Conservation (phyloP, 306 rosid species). For the Cajanus cajan region DNA sequence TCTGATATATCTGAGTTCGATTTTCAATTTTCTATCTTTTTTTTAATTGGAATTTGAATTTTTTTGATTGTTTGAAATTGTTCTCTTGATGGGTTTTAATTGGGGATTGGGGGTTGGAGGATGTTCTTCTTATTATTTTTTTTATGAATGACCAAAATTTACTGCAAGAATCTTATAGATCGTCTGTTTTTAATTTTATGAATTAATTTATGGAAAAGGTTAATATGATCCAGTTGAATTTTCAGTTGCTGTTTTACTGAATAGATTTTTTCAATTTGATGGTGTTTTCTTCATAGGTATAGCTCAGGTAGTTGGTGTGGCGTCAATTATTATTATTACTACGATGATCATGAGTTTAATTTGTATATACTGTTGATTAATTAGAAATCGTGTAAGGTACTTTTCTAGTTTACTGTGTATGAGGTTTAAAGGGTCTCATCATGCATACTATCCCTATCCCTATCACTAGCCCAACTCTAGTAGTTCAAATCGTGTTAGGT, state of each 20-base stretch:
- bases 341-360: no score
- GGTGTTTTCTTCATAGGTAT: background rate
- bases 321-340: background rate
- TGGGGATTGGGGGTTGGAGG: background rate
- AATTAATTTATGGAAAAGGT: background rate
- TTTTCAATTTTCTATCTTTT: background rate
- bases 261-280: background rate
- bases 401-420: no score
- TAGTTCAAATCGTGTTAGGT: no score
- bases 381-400: no score
- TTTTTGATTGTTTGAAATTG: background rate
- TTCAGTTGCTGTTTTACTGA: background rate
- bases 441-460: no score
- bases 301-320: background rate
- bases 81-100: background rate
- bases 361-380: background rate
- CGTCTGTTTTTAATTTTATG: conserved; percentile 19
- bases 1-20: background rate
- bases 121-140: background rate
- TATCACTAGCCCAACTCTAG: no score
- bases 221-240: background rate
- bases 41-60: background rate
- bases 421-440: no score
- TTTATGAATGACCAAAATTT: background rate
- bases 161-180: background rate